These are phyloP conservation scores for Berberis vulgaris DNA, from an alignment of 164 flowering plant species.

Conservation along the genomic window DNA sequence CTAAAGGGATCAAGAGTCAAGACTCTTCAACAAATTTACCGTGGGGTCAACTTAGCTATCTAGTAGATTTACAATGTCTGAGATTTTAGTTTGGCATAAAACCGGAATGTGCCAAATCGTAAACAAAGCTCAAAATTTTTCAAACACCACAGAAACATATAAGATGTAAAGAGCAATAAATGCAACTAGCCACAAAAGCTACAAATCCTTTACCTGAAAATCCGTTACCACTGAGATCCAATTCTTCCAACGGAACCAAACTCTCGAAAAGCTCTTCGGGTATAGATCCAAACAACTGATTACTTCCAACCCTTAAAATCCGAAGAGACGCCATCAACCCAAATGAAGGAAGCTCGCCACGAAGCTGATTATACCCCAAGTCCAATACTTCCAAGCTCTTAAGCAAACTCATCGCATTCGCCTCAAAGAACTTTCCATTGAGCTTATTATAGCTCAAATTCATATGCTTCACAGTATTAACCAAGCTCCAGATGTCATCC, in stretches of 20 bases:
- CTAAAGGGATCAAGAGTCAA: too few species aligned
- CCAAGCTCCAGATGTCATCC: slow-evolving; percentile 50
- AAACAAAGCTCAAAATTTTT: background rate
- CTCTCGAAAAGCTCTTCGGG: slow-evolving; percentile 53
- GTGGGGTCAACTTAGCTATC: background rate
- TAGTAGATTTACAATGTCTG: background rate
- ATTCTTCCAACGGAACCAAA: slow-evolving; percentile 42
- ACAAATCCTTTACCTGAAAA: slow-evolving; percentile 55
- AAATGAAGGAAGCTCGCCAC: slow-evolving; percentile 61
- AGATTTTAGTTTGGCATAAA: too few species aligned
- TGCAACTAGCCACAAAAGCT: background rate
- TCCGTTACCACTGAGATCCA: slow-evolving; percentile 89
- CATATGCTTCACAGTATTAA: slow-evolving; percentile 44
- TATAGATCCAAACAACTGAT: slow-evolving; percentile 52
- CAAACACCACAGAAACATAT: background rate
- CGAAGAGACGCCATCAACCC: slow-evolving; percentile 39
- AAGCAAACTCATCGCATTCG: slow-evolving; percentile 42
- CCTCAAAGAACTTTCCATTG: slow-evolving; percentile 50
- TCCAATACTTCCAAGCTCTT: slow-evolving; percentile 67
- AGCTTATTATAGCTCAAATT: slow-evolving; percentile 58
- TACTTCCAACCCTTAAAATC: slow-evolving; percentile 48
- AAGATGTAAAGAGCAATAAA: background rate
- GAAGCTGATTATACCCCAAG: slow-evolving; percentile 48
- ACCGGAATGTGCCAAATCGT: background rate
- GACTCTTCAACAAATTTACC: background rate